Evolutionary conservation across 768 basidiomycete species (phyloP).

Genomic region (Mycena haematopus): DNA sequence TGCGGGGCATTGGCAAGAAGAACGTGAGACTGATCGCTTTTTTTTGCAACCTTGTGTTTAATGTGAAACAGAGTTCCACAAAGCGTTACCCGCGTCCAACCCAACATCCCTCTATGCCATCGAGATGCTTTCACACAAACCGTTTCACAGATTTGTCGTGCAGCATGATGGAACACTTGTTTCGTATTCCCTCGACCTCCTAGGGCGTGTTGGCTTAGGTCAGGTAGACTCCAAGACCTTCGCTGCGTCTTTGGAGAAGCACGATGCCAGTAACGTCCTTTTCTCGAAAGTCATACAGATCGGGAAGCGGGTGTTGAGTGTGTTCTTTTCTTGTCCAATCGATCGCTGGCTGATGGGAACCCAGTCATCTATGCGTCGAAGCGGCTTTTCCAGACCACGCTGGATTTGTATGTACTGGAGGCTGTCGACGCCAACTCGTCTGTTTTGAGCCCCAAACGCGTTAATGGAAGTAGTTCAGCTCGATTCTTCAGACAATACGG

Average conservation of each 20-base stretch:
- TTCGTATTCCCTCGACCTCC: conserved; percentile 75
- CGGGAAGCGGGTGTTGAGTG: conserved; percentile 62
- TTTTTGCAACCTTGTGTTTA: conserved; percentile 1
- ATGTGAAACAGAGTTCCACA: conserved; percentile 56
- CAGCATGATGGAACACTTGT: conserved; percentile 62
- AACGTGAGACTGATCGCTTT: conserved; percentile 48
- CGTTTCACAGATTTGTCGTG: conserved; percentile 72
- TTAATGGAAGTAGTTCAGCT: conserved; percentile 31
- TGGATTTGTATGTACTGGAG: conserved; percentile 65
- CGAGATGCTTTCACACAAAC: conserved; percentile 45
- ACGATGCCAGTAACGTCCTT: conserved; percentile 63
- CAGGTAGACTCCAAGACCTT: conserved; percentile 53
- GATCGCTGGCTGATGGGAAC: neutral
- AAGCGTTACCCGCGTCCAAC: conserved; percentile 57
- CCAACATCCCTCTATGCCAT: conserved; percentile 64
- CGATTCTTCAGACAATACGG: conserved; percentile 68
- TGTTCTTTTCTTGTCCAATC: conserved; percentile 30
- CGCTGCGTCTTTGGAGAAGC: conserved; percentile 64
- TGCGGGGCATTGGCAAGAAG: conserved; percentile 58
- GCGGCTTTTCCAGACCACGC: conserved; percentile 60
- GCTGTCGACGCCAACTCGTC: conserved; percentile 49
- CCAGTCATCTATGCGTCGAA: conserved; percentile 76
- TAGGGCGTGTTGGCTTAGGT: conserved; percentile 64
- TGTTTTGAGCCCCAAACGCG: conserved; percentile 44
- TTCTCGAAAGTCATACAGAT: conserved; percentile 66